Evolutionary conservation across 2,329 filamentous ascomycete genomes (phyloP).

Genomic region (Colletotrichum sansevieriae): DNA sequence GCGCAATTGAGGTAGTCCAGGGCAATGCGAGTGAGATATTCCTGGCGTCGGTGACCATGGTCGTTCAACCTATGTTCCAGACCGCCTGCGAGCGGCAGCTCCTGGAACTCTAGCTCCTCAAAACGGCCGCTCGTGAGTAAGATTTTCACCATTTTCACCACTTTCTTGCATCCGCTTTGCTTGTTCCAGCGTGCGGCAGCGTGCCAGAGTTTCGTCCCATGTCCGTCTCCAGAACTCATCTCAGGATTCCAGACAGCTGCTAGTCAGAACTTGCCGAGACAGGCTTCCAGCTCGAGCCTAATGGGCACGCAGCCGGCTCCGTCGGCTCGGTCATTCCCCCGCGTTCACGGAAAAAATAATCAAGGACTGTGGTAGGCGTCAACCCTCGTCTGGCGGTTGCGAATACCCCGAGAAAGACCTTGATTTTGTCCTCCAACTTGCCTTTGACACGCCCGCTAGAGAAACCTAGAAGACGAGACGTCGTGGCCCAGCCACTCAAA

Average conservation of each 20-base stretch:
- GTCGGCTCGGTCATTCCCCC: conserved; percentile 16
- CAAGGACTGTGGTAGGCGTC: conserved; percentile 9
- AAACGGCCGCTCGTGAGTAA: conserved; percentile 39
- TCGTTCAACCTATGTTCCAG: conserved; percentile 13
- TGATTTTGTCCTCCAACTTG: conserved; percentile 19
- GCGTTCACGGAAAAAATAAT: neutral
- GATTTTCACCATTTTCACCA: conserved; percentile 1
- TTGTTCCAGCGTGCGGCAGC: conserved; percentile 15
- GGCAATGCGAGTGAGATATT: conserved; percentile 9
- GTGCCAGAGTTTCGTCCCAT: conserved; percentile 32
- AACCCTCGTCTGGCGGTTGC: conserved; percentile 30
- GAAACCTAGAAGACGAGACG: conserved; percentile 27
- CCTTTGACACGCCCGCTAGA: conserved; percentile 5
- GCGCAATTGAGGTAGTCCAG: neutral
- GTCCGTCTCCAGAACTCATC: conserved; percentile 16
- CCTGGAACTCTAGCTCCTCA: conserved; percentile 22
- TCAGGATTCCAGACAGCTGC: conserved; percentile 9
- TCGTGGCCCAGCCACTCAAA: conserved; percentile 34
- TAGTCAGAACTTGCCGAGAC: conserved; percentile 18
- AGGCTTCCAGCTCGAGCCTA: neutral
- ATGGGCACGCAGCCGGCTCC: neutral
- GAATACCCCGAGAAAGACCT: conserved; percentile 17
- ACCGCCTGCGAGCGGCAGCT: conserved; percentile 27
- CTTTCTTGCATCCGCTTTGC: conserved; percentile 17
- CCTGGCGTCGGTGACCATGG: neutral